Percentiles rank a stretch among this genome's conserved stretches.
Evolutionary conservation across 2,329 filamentous ascomycete species (phyloP).

Genomic region (Ophiocordyceps unilateralis): DNA sequence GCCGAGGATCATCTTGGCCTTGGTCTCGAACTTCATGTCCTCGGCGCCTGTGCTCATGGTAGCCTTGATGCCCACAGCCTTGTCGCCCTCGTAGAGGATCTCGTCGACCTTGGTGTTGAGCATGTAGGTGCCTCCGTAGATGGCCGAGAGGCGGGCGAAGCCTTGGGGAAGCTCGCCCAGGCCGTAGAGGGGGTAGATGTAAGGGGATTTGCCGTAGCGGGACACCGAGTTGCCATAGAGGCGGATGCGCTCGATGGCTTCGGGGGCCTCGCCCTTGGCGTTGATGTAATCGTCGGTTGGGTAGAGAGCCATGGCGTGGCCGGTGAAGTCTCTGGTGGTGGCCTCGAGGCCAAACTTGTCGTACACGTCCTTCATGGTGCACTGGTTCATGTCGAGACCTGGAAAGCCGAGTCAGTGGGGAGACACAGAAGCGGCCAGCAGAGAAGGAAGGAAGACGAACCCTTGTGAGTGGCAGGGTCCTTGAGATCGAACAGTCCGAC

Average conservation of each 20-base stretch:
- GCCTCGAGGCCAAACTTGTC: slow-evolving; percentile 92
- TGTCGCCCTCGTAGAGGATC: slow-evolving; percentile 65
- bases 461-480: slow-evolving; percentile 76
- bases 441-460: slow-evolving; percentile 30
- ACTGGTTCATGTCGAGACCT: slow-evolving; percentile 65
- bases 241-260: slow-evolving; percentile 80
- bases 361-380: slow-evolving; percentile 96
- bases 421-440: not conserved
- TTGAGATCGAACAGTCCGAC: slow-evolving; percentile 71
- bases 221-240: slow-evolving; percentile 97
- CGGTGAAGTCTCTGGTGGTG: slow-evolving; percentile 84
- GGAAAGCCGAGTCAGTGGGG: slow-evolving; percentile 5
- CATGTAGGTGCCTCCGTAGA: slow-evolving; percentile 99
- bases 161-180: slow-evolving; percentile 94
- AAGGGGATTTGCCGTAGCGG: slow-evolving; percentile 93
- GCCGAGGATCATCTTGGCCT: slow-evolving; percentile 87
- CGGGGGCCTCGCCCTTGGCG: slow-evolving; percentile 53
- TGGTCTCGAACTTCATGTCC: slow-evolving; percentile 91
- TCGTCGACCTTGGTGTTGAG: slow-evolving; percentile 91
- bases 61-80: slow-evolving; percentile 90
- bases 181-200: slow-evolving; percentile 98
- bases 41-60: slow-evolving; percentile 74
- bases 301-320: slow-evolving; percentile 96
- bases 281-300: slow-evolving; percentile 77
- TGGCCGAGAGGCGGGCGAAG: slow-evolving; percentile 91